phyloP scores from a whole-genome alignment of 345 rosid species.

The Viola odorata region DNA sequence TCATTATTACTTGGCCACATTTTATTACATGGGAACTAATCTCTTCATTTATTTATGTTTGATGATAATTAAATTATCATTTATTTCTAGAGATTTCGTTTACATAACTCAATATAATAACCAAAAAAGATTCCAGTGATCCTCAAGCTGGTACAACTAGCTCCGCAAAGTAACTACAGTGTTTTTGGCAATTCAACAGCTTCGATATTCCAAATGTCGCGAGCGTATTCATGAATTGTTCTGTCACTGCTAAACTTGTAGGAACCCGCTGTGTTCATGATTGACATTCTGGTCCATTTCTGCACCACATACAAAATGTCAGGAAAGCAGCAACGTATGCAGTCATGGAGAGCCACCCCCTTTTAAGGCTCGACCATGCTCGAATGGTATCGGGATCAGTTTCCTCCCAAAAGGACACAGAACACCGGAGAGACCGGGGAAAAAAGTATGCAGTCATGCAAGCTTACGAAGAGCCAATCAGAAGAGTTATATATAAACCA shows the following conservation, averaged over 20 bases:
- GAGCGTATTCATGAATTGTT: slow-evolving; percentile 70
- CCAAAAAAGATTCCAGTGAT: no score
- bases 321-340: neutral
- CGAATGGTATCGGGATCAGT: neutral
- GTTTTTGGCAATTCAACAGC: slow-evolving; percentile 35
- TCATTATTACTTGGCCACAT: no score
- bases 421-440: no score
- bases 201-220: slow-evolving; percentile 63
- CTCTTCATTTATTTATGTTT: no score
- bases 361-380: no score
- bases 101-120: no score
- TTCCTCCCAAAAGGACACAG: no score
- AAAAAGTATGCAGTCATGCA: neutral
- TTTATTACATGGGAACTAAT: no score
- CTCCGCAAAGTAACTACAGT: neutral
- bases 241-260: slow-evolving; percentile 87
- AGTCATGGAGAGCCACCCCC: no score
- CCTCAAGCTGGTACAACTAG: no score
- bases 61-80: no score
- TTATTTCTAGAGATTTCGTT: no score
- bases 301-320: slow-evolving; percentile 24
- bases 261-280: slow-evolving; percentile 76
- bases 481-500: neutral
- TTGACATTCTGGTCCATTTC: slow-evolving; percentile 80
- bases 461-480: neutral